Conservation (phyloP, 345 rosid species). For the Leavenworthia alabamica region DNA sequence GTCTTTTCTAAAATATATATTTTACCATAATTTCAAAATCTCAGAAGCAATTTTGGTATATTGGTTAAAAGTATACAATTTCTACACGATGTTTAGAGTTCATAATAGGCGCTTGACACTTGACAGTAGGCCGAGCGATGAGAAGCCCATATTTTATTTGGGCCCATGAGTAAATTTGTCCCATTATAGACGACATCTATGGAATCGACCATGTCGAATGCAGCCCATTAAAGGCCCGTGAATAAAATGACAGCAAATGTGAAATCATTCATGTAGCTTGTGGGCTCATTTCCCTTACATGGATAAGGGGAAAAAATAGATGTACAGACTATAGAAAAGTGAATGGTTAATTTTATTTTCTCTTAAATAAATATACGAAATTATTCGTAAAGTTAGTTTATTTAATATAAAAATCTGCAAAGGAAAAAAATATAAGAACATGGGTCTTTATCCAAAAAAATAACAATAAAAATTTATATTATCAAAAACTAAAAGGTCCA, state of each 20-base stretch:
- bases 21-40: too few relatives aligned
- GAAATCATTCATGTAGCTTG: not conserved
- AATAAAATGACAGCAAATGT: not conserved
- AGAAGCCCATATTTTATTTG: not conserved
- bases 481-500: conserved; percentile 1
- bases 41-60: too few relatives aligned
- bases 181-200: not conserved
- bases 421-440: not conserved
- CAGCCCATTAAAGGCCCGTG: not conserved
- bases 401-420: not conserved
- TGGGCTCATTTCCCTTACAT: not conserved
- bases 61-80: too few relatives aligned
- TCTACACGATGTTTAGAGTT: too few relatives aligned
- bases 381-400: not conserved
- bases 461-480: not conserved
- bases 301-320: not conserved
- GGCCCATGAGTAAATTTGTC: not conserved
- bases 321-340: not conserved
- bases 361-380: not conserved
- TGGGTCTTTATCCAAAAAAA: not conserved
- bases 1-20: too few relatives aligned
- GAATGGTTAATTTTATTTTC: not conserved
- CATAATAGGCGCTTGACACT: not conserved
- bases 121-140: not conserved
- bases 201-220: not conserved